A percentile compares a stretch with the other conserved stretches of the same genome.
phyloP scores from a whole-genome alignment of 371 early-diverging fungal genomes.

The Circinella minor region DNA sequence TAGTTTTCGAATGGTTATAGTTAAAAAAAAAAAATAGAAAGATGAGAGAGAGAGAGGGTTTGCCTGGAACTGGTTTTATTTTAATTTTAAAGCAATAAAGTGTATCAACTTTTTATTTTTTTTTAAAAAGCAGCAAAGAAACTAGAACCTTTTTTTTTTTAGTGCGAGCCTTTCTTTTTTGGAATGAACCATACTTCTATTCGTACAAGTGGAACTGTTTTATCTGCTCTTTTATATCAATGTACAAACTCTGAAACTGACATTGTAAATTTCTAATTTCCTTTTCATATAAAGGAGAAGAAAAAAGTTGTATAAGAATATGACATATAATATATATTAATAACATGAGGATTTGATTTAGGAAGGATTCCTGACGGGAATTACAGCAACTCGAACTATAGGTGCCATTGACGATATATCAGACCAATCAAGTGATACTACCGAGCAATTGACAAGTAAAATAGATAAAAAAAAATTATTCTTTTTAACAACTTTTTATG shows the following conservation, averaged over 20 bases:
- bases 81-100: no score
- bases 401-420: constrained; percentile 16
- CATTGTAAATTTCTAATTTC: constrained; percentile 1
- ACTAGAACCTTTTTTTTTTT: no score
- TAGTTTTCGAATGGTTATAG: background rate
- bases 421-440: constrained; percentile 4
- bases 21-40: background rate
- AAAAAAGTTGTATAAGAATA: no score
- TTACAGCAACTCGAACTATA: constrained; percentile 7
- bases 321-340: background rate
- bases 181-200: constrained; percentile 14
- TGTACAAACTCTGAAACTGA: constrained; percentile 24
- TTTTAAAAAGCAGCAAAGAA: no score
- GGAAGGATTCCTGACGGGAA: constrained; percentile 28
- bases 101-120: no score
- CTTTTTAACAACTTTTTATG: no score
- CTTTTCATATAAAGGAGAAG: no score
- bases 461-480: background rate
- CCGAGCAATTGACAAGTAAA: constrained; percentile 17
- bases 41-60: background rate
- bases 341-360: background rate
- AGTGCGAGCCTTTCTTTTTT: background rate
- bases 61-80: no score
- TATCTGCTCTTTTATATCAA: constrained; percentile 19
- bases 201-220: constrained; percentile 26